Percentiles rank a stretch among this genome's conserved stretches.
Conservation (phyloP, 2,329 filamentous ascomycete species). For the Diaporthe citri region DNA sequence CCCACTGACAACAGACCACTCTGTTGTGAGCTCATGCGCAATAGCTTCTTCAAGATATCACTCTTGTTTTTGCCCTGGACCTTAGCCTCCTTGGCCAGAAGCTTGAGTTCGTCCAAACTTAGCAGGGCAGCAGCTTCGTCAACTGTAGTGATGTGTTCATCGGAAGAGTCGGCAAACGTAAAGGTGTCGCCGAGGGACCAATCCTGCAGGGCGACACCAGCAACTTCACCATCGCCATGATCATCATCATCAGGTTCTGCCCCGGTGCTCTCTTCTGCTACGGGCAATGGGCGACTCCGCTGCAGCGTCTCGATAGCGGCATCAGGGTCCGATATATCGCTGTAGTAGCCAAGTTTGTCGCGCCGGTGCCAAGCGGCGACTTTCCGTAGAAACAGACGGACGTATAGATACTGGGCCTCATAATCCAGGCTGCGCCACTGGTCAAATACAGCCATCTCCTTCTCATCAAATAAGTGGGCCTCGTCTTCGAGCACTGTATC, state of each 20-base stretch:
- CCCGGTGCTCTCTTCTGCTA: not conserved
- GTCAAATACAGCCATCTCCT: slow-evolving; percentile 81
- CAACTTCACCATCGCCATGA: slow-evolving; percentile 41
- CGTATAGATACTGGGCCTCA: slow-evolving; percentile 94
- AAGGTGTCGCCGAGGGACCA: slow-evolving; percentile 69
- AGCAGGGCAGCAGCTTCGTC: slow-evolving; percentile 88
- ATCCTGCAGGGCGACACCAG: slow-evolving; percentile 55
- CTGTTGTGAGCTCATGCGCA: slow-evolving; percentile 80
- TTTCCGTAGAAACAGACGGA: slow-evolving; percentile 92
- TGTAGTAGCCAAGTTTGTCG: slow-evolving; percentile 81
- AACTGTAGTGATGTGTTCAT: slow-evolving; percentile 78
- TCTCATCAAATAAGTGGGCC: slow-evolving; percentile 84
- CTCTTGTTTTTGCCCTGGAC: slow-evolving; percentile 89
- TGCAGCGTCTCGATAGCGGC: slow-evolving; percentile 76
- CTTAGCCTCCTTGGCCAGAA: slow-evolving; percentile 86
- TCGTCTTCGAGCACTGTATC: slow-evolving; percentile 93
- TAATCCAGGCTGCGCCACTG: slow-evolving; percentile 82
- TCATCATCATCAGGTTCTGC: slow-evolving; percentile 31
- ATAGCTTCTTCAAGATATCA: slow-evolving; percentile 81
- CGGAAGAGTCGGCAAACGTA: slow-evolving; percentile 84
- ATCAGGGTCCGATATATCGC: slow-evolving; percentile 82
- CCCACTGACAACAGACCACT: slow-evolving; percentile 78
- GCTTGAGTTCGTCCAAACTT: slow-evolving; percentile 88
- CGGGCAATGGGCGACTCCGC: slow-evolving; percentile 59
- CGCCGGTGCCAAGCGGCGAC: slow-evolving; percentile 91